These are phyloP conservation scores for Aquilaria sinensis DNA, from an alignment of 345 rosid genomes.

Conservation along the genomic window DNA sequence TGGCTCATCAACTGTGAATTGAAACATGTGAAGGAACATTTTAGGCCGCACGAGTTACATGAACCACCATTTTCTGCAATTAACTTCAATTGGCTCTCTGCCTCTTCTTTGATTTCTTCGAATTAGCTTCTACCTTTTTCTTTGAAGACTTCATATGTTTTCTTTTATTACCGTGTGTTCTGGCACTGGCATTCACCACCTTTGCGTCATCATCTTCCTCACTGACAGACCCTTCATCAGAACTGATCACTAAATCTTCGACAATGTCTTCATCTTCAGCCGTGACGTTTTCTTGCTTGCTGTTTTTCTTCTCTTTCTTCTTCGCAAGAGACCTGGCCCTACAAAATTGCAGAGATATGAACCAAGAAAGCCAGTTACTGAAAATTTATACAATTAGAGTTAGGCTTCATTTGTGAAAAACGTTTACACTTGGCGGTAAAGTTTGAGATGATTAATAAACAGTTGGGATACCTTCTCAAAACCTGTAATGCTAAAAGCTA, in stretches of 20 bases:
- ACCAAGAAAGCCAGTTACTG: not conserved
- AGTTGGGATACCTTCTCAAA: not conserved
- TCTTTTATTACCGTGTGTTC: slow-evolving; percentile 7
- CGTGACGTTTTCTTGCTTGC: slow-evolving; percentile 21
- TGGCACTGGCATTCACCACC: not conserved
- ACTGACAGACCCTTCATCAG: slow-evolving; percentile 56
- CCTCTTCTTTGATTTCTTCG: slow-evolving; percentile 30
- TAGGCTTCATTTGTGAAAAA: not conserved
- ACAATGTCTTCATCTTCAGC: slow-evolving; percentile 74
- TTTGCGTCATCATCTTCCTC: slow-evolving; percentile 25
- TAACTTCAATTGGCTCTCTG: slow-evolving; percentile 9
- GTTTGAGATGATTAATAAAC: not conserved
- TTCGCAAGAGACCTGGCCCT: slow-evolving; percentile 39
- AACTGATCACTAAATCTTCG: slow-evolving; percentile 82
- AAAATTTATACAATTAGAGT: not conserved
- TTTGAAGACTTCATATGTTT: slow-evolving; percentile 11
- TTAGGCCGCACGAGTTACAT: no score
- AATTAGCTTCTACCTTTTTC: slow-evolving; percentile 23
- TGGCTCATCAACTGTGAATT: no score
- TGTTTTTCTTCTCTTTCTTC: slow-evolving; percentile 34
- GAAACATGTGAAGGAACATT: no score
- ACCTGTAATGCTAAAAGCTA: not conserved
- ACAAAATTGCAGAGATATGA: slow-evolving; percentile 4
- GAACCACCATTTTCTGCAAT: no score
- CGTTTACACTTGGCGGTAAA: not conserved